Percentiles rank a stretch among this genome's conserved stretches.
These are phyloP conservation scores for Mortierella polycephala DNA, from an alignment of 371 early-diverging fungal genomes.

Conservation along the genomic window DNA sequence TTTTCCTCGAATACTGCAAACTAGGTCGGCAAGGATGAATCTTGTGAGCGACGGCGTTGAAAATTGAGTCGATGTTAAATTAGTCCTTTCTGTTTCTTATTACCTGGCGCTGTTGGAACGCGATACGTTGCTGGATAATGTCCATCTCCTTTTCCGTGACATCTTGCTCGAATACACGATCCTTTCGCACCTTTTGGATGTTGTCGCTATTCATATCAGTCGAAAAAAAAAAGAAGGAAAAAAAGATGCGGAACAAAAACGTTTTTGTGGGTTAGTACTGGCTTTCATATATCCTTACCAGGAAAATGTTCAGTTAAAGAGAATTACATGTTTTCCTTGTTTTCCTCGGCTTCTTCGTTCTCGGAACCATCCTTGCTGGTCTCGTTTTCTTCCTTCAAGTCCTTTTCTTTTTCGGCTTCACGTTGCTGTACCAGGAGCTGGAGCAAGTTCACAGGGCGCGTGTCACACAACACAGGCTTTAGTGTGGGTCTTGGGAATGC, in stretches of 20 bases:
- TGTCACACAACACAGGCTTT: slow-evolving; percentile 36
- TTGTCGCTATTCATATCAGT: slow-evolving; percentile 64
- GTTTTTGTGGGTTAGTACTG: not conserved
- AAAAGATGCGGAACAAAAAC: not conserved
- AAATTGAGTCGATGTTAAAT: no score
- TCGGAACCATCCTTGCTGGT: slow-evolving; percentile 40
- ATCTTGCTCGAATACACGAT: slow-evolving; percentile 86
- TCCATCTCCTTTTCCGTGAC: slow-evolving; percentile 87
- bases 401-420: slow-evolving; percentile 28
- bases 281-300: not conserved
- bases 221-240: slow-evolving; percentile 1
- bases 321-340: slow-evolving; percentile 51
- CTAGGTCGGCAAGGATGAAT: slow-evolving; percentile 29
- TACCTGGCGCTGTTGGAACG: slow-evolving; percentile 84
- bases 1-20: slow-evolving; percentile 82
- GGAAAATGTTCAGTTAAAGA: not conserved
- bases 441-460: slow-evolving; percentile 43
- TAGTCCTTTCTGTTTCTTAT: not conserved
- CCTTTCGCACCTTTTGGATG: slow-evolving; percentile 85
- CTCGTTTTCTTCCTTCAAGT: slow-evolving; percentile 36
- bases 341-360: slow-evolving; percentile 39
- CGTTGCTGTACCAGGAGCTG: slow-evolving; percentile 35
- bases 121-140: slow-evolving; percentile 88
- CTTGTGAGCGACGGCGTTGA: not conserved
- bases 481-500: slow-evolving; percentile 15